Base-by-base conservation (phyloP, 2,329 filamentous ascomycete genomes). In the Pestalotiopsis sp. region DNA sequence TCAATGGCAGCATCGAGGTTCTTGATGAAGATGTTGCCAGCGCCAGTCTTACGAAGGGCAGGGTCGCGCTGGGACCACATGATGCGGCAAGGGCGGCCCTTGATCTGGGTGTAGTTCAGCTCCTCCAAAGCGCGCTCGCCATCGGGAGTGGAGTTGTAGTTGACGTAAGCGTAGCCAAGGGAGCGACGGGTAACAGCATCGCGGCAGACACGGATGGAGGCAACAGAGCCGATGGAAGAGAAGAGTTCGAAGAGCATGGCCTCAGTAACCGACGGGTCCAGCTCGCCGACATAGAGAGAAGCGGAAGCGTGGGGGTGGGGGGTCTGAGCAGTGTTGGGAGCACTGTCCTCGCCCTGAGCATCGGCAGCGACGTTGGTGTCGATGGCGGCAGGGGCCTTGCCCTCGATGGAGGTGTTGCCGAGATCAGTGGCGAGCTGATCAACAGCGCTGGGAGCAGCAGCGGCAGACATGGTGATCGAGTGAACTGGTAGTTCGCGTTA, bases 61-160 rank as follows among this genome's bases (percentile, higher is more conserved):
- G 96, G 96, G 84, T 99, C 96, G 83, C 96, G 96, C 90, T 99
- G 96, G 74, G 96, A 99, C 96, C 96, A 99, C 96, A 99, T 99
- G 86, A 99, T 99, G 80, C 96, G 95, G 92, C 96, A 99, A 70
- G 96, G 95, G 80, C 93, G 94, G 78, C 95, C 95, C 90, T 98
- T 98, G 88, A 99, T 98, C 78, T 98, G 87, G 73, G 96, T 99
- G 89, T 99, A 99, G 91, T 99, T 99, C 77, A 99, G 90, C 86
- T 99, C 96, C 86, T 99, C 96, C 71, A 99, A 91, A 78, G 96
- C 96, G 85, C 97, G 97, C 89, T 99, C 96, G 78, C 96, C 96
- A 82, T 99, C 96, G 72, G 90, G 83, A 72, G 95, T 97, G 83
- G 94, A 95, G 89, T 98, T 99, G 91, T 98, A 99, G 91, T 99